Conservation (phyloP, 106 monocot genomes). For the Vanilla planifolia region DNA sequence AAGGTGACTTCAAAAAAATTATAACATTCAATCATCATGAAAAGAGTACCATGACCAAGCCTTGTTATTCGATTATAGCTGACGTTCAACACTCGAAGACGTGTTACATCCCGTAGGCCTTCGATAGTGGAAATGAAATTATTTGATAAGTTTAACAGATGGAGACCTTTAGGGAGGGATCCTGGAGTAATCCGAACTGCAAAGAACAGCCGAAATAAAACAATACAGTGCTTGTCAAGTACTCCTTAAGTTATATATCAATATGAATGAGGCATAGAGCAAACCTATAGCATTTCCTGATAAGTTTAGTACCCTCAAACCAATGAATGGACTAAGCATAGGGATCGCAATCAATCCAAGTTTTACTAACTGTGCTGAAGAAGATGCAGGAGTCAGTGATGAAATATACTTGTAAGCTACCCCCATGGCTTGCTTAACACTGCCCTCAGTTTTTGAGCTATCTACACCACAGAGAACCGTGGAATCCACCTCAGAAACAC, state of each 20-base stretch:
- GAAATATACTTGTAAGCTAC: slow-evolving; percentile 51
- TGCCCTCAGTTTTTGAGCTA: slow-evolving; percentile 26
- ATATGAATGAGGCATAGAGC: background rate
- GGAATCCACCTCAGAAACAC: slow-evolving; percentile 10
- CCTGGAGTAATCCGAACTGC: slow-evolving; percentile 71
- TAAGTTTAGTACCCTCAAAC: slow-evolving; percentile 46
- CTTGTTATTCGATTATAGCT: slow-evolving; percentile 66
- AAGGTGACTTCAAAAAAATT: too few relatives aligned
- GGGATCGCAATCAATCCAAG: slow-evolving; percentile 55
- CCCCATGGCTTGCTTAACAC: slow-evolving; percentile 43
- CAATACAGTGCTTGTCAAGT: background rate
- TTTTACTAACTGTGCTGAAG: slow-evolving; percentile 54
- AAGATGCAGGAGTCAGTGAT: slow-evolving; percentile 36
- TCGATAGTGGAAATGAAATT: slow-evolving; percentile 80
- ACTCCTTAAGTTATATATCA: background rate
- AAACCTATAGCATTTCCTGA: slow-evolving; percentile 63
- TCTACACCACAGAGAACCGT: slow-evolving; percentile 11
- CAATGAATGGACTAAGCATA: slow-evolving; percentile 35
- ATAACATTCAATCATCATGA: too few relatives aligned
- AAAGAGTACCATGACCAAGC: slow-evolving; percentile 73
- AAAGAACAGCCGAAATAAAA: slow-evolving; percentile 4
- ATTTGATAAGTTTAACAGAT: slow-evolving; percentile 77
- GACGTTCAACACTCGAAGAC: slow-evolving; percentile 68
- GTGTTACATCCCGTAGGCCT: slow-evolving; percentile 77
- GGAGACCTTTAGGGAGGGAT: slow-evolving; percentile 79